Conservation (phyloP, 1,284 basidiomycete species). For the Ganoderma sinense region DNA sequence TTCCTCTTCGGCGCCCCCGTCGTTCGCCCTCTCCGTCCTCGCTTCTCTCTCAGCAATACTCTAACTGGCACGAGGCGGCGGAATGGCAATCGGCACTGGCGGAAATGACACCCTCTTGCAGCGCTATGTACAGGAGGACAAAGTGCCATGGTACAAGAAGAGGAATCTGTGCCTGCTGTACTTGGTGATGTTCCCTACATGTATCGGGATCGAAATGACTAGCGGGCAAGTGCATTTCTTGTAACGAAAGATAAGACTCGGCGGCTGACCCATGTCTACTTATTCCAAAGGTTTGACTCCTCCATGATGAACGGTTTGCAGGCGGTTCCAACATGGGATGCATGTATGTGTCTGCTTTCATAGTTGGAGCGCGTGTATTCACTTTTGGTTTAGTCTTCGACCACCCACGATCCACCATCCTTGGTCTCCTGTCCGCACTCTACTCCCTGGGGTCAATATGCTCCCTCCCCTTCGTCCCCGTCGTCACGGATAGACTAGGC, state of each 20-base stretch:
- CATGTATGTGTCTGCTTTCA: constrained; percentile 45
- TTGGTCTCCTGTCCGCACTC: constrained; percentile 60
- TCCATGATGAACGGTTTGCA: constrained; percentile 72
- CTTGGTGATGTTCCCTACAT: constrained; percentile 61
- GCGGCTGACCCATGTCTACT: background rate
- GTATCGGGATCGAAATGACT: constrained; percentile 69
- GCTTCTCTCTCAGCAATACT: background rate
- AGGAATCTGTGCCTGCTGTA: constrained; percentile 58
- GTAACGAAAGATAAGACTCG: background rate
- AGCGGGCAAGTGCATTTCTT: constrained; percentile 52
- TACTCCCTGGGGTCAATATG: constrained; percentile 63
- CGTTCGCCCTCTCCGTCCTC: background rate
- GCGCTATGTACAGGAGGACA: constrained; percentile 54
- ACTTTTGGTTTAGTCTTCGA: constrained; percentile 48
- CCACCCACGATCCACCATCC: constrained; percentile 54
- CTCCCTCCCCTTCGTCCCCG: constrained; percentile 69
- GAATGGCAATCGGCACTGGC: constrained; percentile 29
- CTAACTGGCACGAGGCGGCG: background rate
- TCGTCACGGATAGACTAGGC: constrained; percentile 68
- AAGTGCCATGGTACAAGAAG: constrained; percentile 62
- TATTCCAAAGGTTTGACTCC: constrained; percentile 53
- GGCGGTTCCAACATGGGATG: constrained; percentile 65
- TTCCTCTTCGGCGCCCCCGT: constrained; percentile 4
- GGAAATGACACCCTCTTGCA: constrained; percentile 49
- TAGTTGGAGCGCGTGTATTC: background rate